phyloP scores from a whole-genome alignment of 495 filamentous ascomycete species.

The Pseudoneurospora amorphoporcata region DNA sequence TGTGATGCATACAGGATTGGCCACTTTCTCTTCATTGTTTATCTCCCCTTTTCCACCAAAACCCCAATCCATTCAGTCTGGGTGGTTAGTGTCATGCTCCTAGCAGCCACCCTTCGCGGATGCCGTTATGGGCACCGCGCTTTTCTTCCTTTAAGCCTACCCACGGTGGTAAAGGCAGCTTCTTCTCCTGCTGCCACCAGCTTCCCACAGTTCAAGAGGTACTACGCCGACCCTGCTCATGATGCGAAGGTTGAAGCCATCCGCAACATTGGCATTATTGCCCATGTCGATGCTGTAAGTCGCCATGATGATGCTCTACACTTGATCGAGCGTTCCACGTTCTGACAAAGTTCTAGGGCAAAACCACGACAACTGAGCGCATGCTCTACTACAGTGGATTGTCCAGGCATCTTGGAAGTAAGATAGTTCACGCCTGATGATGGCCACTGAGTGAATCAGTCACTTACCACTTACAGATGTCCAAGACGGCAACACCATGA shows the following conservation, averaged over 20 bases:
- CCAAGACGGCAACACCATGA: slow-evolving; percentile 93
- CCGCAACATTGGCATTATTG: slow-evolving; percentile 97
- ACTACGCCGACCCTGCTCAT: slow-evolving; percentile 7
- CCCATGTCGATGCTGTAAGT: slow-evolving; percentile 91
- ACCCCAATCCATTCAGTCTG: background rate
- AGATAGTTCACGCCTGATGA: slow-evolving; percentile 5
- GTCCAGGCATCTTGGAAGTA: slow-evolving; percentile 76
- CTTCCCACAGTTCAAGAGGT: background rate
- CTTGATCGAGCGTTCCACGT: background rate
- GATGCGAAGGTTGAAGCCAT: slow-evolving; percentile 41
- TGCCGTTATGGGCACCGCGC: slow-evolving; percentile 11
- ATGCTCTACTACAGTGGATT: slow-evolving; percentile 97
- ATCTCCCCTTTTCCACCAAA: background rate
- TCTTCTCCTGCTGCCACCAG: background rate
- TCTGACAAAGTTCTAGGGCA: slow-evolving; percentile 48
- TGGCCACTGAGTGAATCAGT: background rate
- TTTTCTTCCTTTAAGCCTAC: background rate
- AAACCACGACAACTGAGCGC: slow-evolving; percentile 98
- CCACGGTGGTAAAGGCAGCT: background rate
- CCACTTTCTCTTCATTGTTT: background rate
- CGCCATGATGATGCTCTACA: background rate
- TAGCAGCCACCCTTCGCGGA: background rate
- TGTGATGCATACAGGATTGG: background rate
- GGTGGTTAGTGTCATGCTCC: slow-evolving; percentile 10
- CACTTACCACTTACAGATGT: slow-evolving; percentile 51